Evolutionary conservation across 805 yeast genomes (phyloP).

Genomic region (Diddensiella transvaalensis): DNA sequence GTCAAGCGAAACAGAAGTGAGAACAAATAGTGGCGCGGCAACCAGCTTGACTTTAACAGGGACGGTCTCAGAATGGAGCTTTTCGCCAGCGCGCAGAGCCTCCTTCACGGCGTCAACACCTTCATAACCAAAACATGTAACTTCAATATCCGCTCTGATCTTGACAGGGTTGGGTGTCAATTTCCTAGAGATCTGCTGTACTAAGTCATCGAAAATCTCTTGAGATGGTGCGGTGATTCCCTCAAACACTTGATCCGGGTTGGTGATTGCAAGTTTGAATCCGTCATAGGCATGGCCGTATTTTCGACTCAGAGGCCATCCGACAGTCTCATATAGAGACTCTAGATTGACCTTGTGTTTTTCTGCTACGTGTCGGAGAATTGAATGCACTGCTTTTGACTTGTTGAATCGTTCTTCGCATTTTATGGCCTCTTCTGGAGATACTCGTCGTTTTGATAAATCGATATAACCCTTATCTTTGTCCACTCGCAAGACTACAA

Average conservation of each 20-base stretch:
- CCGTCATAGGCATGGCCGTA: slow-evolving; percentile 98
- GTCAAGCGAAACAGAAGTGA: slow-evolving; percentile 89
- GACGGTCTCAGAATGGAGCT: slow-evolving; percentile 73
- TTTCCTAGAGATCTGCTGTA: slow-evolving; percentile 83
- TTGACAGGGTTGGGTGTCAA: slow-evolving; percentile 97
- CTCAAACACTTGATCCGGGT: slow-evolving; percentile 77
- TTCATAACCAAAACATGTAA: slow-evolving; percentile 93
- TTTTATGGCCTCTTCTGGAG: slow-evolving; percentile 94
- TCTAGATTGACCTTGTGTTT: slow-evolving; percentile 87
- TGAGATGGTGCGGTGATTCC: slow-evolving; percentile 66
- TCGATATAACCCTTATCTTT: slow-evolving; percentile 98
- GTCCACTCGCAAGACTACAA: slow-evolving; percentile 95
- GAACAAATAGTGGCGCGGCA: slow-evolving; percentile 94
- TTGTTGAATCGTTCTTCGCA: slow-evolving; percentile 98
- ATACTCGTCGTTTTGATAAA: slow-evolving; percentile 93
- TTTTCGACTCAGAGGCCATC: slow-evolving; percentile 96
- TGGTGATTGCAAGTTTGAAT: slow-evolving; percentile 92
- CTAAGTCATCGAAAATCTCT: slow-evolving; percentile 78
- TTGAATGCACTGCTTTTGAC: slow-evolving; percentile 97
- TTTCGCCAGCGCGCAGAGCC: slow-evolving; percentile 86
- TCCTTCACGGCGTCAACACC: slow-evolving; percentile 95
- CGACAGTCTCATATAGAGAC: slow-evolving; percentile 77
- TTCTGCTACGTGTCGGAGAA: slow-evolving; percentile 96
- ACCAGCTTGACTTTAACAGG: slow-evolving; percentile 92
- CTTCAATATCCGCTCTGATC: slow-evolving; percentile 98